Conservation (phyloP, 306 rosid genomes). For the Macrotyloma uniflorum region DNA sequence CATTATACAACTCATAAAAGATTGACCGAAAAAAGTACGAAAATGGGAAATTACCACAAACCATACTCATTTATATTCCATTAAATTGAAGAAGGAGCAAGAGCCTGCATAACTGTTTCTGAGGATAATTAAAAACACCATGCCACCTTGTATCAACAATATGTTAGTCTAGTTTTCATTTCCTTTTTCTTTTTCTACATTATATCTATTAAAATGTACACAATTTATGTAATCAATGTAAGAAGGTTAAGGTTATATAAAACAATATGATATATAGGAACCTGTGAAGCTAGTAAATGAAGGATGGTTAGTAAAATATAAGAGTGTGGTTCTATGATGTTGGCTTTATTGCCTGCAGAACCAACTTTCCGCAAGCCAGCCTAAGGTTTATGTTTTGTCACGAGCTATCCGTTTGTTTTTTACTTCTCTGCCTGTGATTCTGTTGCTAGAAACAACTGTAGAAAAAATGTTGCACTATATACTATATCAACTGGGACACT, state of each 20-base stretch:
- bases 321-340: neutral
- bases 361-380: constrained; percentile 2
- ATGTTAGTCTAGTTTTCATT: too few species aligned
- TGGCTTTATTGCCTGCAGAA: neutral
- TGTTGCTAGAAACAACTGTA: neutral
- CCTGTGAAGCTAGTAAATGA: too few species aligned
- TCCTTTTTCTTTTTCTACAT: too few species aligned
- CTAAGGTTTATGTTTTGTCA: constrained; percentile 11
- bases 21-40: neutral
- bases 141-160: too few species aligned
- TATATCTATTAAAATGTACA: too few species aligned
- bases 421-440: neutral
- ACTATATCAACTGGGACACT: neutral
- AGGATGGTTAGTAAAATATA: neutral
- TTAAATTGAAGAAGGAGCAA: neutral
- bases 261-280: too few species aligned
- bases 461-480: neutral
- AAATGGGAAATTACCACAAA: neutral
- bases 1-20: neutral
- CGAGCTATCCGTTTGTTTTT: constrained; percentile 10
- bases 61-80: neutral
- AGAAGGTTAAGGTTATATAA: too few species aligned
- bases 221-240: too few species aligned
- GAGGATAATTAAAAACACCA: neutral
- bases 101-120: neutral